Conservation (phyloP, 495 filamentous ascomycete species). For the Paragyromitra xinjiangensis region DNA sequence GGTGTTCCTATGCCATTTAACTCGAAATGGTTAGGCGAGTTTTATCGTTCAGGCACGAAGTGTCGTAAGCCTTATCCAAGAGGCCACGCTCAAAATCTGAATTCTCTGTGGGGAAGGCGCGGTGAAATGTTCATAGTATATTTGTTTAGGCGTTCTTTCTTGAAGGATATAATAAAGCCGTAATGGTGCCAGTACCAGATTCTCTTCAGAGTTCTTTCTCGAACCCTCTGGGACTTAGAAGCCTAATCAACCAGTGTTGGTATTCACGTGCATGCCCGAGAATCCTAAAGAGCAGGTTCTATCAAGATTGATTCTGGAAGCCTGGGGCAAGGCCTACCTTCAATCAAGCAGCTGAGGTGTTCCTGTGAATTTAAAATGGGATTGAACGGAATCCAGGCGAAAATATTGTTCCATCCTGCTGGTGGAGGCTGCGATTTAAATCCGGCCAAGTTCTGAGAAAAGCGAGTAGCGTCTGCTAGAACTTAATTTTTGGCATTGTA, state of each 20-base stretch:
- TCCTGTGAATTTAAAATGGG: background rate
- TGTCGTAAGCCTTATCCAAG: too few relatives aligned
- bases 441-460: background rate
- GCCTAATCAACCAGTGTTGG: background rate
- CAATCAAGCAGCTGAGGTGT: too few relatives aligned
- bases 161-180: too few relatives aligned
- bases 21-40: too few relatives aligned
- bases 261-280: background rate
- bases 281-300: background rate
- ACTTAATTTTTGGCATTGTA: background rate
- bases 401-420: background rate
- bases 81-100: too few relatives aligned
- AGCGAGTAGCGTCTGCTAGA: background rate
- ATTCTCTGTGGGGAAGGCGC: too few relatives aligned
- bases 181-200: background rate
- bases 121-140: too few relatives aligned
- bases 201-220: background rate
- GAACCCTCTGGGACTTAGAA: background rate
- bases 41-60: too few relatives aligned
- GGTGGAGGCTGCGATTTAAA: background rate
- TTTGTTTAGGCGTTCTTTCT: too few relatives aligned
- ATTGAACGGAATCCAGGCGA: background rate
- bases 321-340: too few relatives aligned
- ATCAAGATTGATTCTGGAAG: too few relatives aligned
- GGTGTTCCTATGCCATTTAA: too few relatives aligned